Conservation (phyloP, 2,329 filamentous ascomycete species). For the Phialemoniopsis sp. region DNA sequence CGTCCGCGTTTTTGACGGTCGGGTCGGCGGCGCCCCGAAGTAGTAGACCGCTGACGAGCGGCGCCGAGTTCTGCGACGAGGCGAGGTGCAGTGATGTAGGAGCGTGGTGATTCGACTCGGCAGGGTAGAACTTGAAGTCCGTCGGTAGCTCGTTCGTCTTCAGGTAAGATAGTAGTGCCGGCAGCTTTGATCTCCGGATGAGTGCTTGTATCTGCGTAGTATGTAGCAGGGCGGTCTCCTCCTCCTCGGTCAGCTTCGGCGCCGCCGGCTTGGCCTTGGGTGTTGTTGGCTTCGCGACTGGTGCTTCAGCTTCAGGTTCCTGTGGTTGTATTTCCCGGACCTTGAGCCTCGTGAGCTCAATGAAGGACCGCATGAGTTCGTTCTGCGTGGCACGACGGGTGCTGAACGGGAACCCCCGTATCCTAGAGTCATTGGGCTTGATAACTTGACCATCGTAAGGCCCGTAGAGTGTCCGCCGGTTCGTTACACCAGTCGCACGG, state of each 20-base stretch:
- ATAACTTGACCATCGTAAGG: constrained; percentile 88
- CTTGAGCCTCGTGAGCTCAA: constrained; percentile 89
- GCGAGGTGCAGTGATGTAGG: constrained; percentile 83
- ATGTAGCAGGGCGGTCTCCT: constrained; percentile 77
- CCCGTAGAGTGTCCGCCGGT: constrained; percentile 82
- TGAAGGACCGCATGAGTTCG: constrained; percentile 90
- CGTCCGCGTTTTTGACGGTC: constrained; percentile 63
- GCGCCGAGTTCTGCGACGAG: constrained; percentile 72
- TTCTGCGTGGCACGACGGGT: constrained; percentile 88
- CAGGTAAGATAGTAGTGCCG: constrained; percentile 80
- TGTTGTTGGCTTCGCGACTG: constrained; percentile 36
- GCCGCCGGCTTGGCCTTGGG: constrained; percentile 41
- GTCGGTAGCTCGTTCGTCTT: constrained; percentile 64
- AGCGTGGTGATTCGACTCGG: constrained; percentile 71
- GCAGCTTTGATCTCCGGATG: constrained; percentile 84
- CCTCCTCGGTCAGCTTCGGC: constrained; percentile 72
- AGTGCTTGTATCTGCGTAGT: constrained; percentile 86
- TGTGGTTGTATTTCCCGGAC: constrained; percentile 71
- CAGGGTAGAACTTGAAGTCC: constrained; percentile 72
- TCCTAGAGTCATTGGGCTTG: constrained; percentile 69
- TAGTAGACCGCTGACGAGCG: constrained; percentile 74
- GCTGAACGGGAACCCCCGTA: constrained; percentile 89
- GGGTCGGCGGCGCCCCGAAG: constrained; percentile 74
- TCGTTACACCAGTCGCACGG: constrained; percentile 81
- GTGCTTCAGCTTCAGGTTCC: constrained; percentile 28